Evolutionary conservation across 1,139 yeast genomes (phyloP).

Genomic region (Zygosaccharomyces sapae): DNA sequence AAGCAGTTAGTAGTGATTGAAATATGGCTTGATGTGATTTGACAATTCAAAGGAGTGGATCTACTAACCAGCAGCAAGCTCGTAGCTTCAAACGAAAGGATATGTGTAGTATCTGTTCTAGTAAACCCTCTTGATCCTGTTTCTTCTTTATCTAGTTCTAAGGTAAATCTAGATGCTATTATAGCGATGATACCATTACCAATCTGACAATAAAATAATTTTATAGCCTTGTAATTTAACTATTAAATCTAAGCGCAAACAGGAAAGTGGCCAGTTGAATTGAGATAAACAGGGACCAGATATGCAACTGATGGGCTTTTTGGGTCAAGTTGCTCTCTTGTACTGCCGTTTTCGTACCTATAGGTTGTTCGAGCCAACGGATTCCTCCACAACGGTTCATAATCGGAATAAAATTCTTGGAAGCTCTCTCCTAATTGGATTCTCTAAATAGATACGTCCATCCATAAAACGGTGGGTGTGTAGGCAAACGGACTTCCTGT

Average conservation of each 20-base stretch:
- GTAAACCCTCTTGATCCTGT: no score
- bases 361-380: no score
- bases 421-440: no score
- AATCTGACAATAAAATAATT: conserved; percentile 1
- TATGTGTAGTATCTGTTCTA: no score
- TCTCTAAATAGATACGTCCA: no score
- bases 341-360: no score
- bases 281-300: not conserved
- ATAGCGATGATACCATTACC: not conserved
- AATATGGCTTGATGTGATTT: not conserved
- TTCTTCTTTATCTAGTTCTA: no score
- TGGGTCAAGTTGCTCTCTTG: not conserved
- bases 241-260: conserved; percentile 6
- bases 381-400: not conserved
- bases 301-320: not conserved
- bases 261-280: not conserved
- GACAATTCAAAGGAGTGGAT: not conserved
- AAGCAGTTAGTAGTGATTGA: not conserved
- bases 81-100: not conserved
- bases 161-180: no score
- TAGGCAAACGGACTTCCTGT: no score
- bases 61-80: conserved; percentile 1
- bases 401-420: not conserved
- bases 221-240: not conserved
- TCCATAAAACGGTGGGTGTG: no score